Evolutionary conservation across 805 yeast genomes (phyloP).

Genomic region (Saturnispora gosingensis): DNA sequence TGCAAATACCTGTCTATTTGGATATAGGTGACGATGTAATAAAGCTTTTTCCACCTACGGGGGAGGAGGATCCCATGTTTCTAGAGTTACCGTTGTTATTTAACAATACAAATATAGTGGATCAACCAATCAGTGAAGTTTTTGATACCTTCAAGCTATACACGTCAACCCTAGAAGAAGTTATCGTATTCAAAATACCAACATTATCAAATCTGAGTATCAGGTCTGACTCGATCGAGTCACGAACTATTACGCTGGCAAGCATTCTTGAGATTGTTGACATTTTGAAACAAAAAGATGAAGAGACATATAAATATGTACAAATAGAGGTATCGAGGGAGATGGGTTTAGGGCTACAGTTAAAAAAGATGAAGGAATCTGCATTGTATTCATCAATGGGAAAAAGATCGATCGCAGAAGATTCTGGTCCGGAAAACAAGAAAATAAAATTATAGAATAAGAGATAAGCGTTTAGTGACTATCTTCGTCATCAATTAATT

Average conservation of each 20-base stretch:
- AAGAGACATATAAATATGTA: slow-evolving; percentile 18
- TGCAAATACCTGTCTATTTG: slow-evolving; percentile 19
- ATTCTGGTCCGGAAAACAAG: not conserved
- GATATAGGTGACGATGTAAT: slow-evolving; percentile 23
- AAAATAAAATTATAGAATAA: not conserved
- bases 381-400: not conserved
- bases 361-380: not conserved
- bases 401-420: not conserved
- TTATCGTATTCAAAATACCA: slow-evolving; percentile 13
- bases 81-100: slow-evolving; percentile 17
- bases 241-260: slow-evolving; percentile 12
- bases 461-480: too few species aligned
- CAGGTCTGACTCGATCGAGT: slow-evolving; percentile 19
- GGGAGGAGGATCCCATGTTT: slow-evolving; percentile 20
- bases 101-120: slow-evolving; percentile 7
- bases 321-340: slow-evolving; percentile 15
- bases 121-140: slow-evolving; percentile 10
- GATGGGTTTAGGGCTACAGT: slow-evolving; percentile 1
- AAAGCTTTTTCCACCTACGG: slow-evolving; percentile 18
- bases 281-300: slow-evolving; percentile 15
- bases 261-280: slow-evolving; percentile 17
- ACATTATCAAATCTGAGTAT: slow-evolving; percentile 18
- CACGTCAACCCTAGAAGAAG: not conserved
- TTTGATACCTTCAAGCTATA: slow-evolving; percentile 7
- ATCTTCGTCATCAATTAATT: not conserved